Conservation (phyloP, 2,329 filamentous ascomycete genomes). For the Clonostachys chloroleuca region DNA sequence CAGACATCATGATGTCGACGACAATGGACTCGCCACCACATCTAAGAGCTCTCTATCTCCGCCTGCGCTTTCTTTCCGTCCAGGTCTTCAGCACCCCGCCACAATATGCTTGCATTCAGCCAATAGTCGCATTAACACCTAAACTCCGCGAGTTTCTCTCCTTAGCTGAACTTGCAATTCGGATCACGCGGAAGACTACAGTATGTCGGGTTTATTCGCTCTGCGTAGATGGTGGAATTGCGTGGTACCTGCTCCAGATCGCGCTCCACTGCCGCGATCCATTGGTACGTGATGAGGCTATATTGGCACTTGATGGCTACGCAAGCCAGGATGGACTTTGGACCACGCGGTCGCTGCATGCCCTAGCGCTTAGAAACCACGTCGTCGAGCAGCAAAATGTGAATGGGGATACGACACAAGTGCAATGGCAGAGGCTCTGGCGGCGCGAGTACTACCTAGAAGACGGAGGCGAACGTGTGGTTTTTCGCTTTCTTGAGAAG, state of each 20-base stretch:
- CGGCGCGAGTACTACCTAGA: too few relatives aligned
- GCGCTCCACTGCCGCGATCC: conserved; percentile 23
- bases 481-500: too few relatives aligned
- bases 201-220: neutral
- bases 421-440: too few relatives aligned
- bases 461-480: too few relatives aligned
- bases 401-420: too few relatives aligned
- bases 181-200: neutral
- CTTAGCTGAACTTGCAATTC: conserved; percentile 16
- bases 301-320: conserved; percentile 21
- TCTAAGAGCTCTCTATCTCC: conserved; percentile 22
- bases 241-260: conserved; percentile 12
- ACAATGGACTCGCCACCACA: conserved; percentile 17
- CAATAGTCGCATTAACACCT: conserved; percentile 13
- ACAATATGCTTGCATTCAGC: conserved; percentile 12
- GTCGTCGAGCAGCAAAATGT: conserved; percentile 11
- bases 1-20: conserved; percentile 14
- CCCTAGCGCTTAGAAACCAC: conserved; percentile 15
- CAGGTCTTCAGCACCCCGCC: conserved; percentile 19
- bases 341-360: conserved; percentile 17
- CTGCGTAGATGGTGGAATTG: conserved; percentile 18
- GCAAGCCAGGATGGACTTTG: conserved; percentile 24
- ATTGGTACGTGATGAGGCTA: conserved; percentile 20
- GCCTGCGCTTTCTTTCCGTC: conserved; percentile 16
- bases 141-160: conserved; percentile 24